Base-by-base conservation (phyloP, 768 basidiomycete species). In the Pisolithus albus region DNA sequence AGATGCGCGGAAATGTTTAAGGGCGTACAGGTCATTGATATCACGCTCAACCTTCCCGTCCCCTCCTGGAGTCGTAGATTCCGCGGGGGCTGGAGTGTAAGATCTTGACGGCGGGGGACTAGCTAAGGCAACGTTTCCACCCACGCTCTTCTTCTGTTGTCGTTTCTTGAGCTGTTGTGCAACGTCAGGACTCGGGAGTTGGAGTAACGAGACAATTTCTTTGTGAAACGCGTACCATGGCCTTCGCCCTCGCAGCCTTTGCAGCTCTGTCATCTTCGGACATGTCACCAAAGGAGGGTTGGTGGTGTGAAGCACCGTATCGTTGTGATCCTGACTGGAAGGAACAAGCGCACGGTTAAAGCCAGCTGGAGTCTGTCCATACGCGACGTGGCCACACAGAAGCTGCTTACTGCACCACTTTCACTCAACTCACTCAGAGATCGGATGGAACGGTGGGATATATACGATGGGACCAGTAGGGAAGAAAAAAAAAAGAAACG, bases 171-270 rank as follows among this genome's bases (percentile, higher is more conserved):
- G 76, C 88, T 91, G 67, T 44, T 15, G 34, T 15, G 34, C 34
- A 34, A 47, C 21, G 34, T 48, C 21, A 47, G 45, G 43, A 19
- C 54, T 23, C 61, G 49, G 19, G 26, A n/a, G 21, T 51, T 0
- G 26, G 18, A 26, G 46, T 19, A 45, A 18, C 13, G 21, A 23
- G 49, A 16, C 39, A 19, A 8, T 24, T 28, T 7, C 15, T 37
- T 23, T 2, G 47, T 26, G 38, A 46, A 7, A 51, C 47, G 67
- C 77, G 52, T 64, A 91, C 90, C 80, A 92, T 62, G 46, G 86
- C 88, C 67, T 86, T 88, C 50, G 86, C 90, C 55, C 90, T 80
- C 3, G 90, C 90, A 50, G 89, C 80, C 69, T 86, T 90, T 15
- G 80, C 81, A 49, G 87, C 86, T 54, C 89, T 80, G 55, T 92